phyloP scores from a whole-genome alignment of 768 basidiomycete genomes.

The Rossbeevera mucosa region DNA sequence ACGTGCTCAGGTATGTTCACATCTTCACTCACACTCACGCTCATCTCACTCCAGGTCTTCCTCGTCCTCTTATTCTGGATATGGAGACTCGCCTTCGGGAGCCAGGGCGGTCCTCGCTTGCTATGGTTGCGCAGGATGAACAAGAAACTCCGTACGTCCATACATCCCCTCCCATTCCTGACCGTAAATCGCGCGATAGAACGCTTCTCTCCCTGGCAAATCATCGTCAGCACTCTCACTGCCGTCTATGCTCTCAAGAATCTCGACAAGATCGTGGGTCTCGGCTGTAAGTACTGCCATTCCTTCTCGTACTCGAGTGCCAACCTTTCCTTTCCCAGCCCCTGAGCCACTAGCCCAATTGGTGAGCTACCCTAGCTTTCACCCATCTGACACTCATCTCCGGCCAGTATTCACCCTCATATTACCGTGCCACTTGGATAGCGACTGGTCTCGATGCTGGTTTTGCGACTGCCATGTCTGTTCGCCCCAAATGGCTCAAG shows the following conservation, averaged over 20 bases:
- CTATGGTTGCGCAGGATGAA: constrained; percentile 60
- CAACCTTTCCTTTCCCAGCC: constrained; percentile 40
- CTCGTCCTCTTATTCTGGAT: constrained; percentile 91
- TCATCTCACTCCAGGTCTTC: constrained; percentile 56
- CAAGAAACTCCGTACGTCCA: constrained; percentile 50
- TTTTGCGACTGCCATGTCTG: constrained; percentile 92
- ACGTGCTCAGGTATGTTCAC: constrained; percentile 60
- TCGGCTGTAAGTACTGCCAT: constrained; percentile 50
- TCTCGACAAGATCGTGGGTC: constrained; percentile 78
- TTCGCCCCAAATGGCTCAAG: constrained; percentile 86
- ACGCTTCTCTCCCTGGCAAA: constrained; percentile 94
- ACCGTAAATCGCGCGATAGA: constrained; percentile 35
- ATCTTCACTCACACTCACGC: background rate
- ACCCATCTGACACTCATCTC: constrained; percentile 5
- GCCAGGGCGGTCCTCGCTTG: constrained; percentile 59
- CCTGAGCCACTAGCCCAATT: constrained; percentile 90
- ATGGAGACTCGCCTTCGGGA: constrained; percentile 69
- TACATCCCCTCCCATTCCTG: background rate
- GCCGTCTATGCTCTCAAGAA: constrained; percentile 79
- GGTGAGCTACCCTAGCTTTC: constrained; percentile 41
- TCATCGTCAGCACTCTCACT: constrained; percentile 83
- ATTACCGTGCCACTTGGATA: constrained; percentile 96
- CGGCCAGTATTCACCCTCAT: constrained; percentile 79
- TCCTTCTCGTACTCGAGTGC: background rate
- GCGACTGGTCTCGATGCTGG: constrained; percentile 93